These are phyloP conservation scores for Mucor mucedo DNA, from an alignment of 371 early-diverging fungal genomes.

Conservation along the genomic window DNA sequence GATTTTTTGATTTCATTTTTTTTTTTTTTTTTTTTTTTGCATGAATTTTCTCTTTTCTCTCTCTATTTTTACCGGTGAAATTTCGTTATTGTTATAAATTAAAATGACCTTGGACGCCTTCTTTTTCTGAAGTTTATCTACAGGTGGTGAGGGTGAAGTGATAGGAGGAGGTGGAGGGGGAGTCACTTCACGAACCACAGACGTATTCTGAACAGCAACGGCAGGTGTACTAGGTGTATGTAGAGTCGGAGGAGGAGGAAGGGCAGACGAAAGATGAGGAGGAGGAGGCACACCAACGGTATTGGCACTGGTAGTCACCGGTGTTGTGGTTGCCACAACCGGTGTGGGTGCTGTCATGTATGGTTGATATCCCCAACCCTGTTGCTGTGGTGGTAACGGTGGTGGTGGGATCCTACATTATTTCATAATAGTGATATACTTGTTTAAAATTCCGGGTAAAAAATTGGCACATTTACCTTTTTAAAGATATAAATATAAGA, in stretches of 20 bases:
- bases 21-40: neutral
- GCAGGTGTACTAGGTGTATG: conserved; percentile 1
- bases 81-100: conserved; percentile 45
- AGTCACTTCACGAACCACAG: conserved; percentile 43
- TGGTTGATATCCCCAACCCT: neutral
- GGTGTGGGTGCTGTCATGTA: conserved; percentile 1
- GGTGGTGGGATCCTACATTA: conserved; percentile 9
- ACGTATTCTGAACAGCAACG: neutral
- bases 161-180: conserved; percentile 28
- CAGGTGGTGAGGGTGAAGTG: conserved; percentile 80
- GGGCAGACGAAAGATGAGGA: neutral
- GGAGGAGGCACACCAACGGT: neutral
- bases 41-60: conserved; percentile 2
- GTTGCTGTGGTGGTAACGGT: conserved; percentile 1
- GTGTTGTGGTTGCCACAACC: conserved; percentile 3
- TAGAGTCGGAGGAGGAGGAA: neutral
- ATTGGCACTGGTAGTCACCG: neutral
- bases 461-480: conserved; percentile 1
- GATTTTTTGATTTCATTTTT: neutral
- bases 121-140: conserved; percentile 29
- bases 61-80: conserved; percentile 40
- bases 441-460: too few relatives aligned
- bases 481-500: conserved; percentile 36
- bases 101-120: conserved; percentile 46
- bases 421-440: neutral